These are phyloP conservation scores for Coniferiporia sulphurascens DNA, from an alignment of 1,284 basidiomycete species.

Conservation along the genomic window DNA sequence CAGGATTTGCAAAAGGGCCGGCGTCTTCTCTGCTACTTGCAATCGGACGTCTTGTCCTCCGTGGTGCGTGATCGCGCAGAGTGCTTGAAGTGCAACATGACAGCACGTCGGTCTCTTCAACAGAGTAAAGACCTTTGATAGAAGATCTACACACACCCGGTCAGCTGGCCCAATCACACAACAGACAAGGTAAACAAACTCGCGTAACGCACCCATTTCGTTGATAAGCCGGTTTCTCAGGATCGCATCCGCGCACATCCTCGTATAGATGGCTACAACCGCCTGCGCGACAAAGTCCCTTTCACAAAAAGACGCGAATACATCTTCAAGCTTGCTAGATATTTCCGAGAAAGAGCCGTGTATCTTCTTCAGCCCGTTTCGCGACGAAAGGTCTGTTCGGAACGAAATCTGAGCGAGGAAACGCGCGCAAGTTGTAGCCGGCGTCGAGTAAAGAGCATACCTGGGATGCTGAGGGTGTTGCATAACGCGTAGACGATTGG, in stretches of 20 bases:
- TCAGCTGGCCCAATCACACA: background rate
- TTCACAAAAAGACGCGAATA: constrained; percentile 23
- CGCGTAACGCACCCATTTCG: constrained; percentile 35
- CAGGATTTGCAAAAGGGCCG: constrained; percentile 40
- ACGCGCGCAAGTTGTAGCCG: background rate
- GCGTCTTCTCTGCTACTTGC: constrained; percentile 44
- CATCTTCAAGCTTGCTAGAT: constrained; percentile 1
- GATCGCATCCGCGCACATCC: constrained; percentile 56
- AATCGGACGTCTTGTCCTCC: constrained; percentile 45
- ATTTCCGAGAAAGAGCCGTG: constrained; percentile 28
- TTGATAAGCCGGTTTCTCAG: constrained; percentile 52
- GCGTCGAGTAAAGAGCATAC: background rate
- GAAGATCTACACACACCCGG: constrained; percentile 36
- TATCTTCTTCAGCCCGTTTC: constrained; percentile 56
- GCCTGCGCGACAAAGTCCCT: constrained; percentile 45
- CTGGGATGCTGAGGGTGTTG: background rate
- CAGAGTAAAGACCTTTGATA: constrained; percentile 49
- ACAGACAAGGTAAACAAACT: background rate
- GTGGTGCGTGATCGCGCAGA: constrained; percentile 57
- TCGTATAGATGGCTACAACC: constrained; percentile 56
- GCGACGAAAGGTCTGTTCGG: constrained; percentile 44
- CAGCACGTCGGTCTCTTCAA: constrained; percentile 42
- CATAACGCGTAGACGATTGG: background rate
- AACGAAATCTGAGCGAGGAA: background rate
- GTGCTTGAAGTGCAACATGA: constrained; percentile 48